phyloP scores from a whole-genome alignment of 169 alveolate species.

The Theileria sp. region DNA sequence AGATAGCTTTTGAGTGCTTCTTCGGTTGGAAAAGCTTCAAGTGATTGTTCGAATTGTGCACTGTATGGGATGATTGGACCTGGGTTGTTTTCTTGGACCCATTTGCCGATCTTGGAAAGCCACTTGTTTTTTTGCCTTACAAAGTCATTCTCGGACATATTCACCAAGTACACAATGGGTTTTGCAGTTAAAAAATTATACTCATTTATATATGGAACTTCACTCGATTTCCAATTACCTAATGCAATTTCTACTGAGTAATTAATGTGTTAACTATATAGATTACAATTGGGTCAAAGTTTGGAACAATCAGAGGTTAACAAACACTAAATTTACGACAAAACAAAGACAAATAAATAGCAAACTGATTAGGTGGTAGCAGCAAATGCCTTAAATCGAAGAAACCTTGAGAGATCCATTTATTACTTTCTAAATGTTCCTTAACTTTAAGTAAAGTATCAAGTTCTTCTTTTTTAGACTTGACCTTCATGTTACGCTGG shows the following conservation, averaged over 20 bases:
- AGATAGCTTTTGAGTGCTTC: slow-evolving; percentile 80
- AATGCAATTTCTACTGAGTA: neutral
- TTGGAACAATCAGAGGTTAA: too few relatives aligned
- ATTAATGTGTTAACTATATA: neutral
- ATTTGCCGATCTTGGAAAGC: slow-evolving; percentile 90
- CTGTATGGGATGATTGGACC: slow-evolving; percentile 98
- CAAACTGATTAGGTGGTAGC: neutral
- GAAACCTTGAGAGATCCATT: slow-evolving; percentile 84
- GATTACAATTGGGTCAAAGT: too few relatives aligned
- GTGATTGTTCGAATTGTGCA: slow-evolving; percentile 93
- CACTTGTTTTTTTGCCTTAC: slow-evolving; percentile 95
- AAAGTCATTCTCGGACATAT: slow-evolving; percentile 92
- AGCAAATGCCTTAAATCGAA: neutral
- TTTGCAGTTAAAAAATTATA: slow-evolving; percentile 96
- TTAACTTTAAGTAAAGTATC: slow-evolving; percentile 86
- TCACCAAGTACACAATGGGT: slow-evolving; percentile 97
- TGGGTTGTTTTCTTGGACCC: slow-evolving; percentile 95
- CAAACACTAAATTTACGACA: too few relatives aligned
- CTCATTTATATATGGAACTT: slow-evolving; percentile 87
- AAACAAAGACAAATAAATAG: too few relatives aligned
- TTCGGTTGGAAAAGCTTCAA: slow-evolving; percentile 85
- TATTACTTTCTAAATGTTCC: slow-evolving; percentile 83
- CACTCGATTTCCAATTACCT: slow-evolving; percentile 88
- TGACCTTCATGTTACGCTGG: slow-evolving; percentile 87
- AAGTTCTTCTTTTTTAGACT: slow-evolving; percentile 88